These are phyloP conservation scores for Glycine latifolia DNA, from an alignment of 306 rosid genomes.

Conservation along the genomic window DNA sequence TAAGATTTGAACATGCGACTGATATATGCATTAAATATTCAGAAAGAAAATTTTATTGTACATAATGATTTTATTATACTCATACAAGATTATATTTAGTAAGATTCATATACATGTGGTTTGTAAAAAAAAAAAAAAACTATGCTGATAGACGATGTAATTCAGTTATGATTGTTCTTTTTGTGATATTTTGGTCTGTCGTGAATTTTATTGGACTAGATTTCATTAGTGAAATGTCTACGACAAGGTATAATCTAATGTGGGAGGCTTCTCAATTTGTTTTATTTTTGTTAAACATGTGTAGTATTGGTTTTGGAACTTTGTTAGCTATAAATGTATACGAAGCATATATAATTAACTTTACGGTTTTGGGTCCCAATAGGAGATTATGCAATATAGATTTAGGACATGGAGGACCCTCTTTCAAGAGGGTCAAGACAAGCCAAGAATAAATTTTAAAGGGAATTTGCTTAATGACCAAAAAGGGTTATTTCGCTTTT, in stretches of 20 bases:
- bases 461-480: background rate
- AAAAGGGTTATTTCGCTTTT: background rate
- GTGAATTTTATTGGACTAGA: background rate
- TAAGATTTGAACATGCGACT: too few relatives aligned
- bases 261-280: background rate
- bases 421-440: constrained; percentile 20
- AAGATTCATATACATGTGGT: too few relatives aligned
- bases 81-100: too few relatives aligned
- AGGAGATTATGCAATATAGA: background rate
- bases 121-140: too few relatives aligned
- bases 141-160: too few relatives aligned
- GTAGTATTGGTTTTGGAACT: constrained; percentile 19
- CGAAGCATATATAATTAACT: constrained; percentile 11
- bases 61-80: too few relatives aligned
- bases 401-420: constrained; percentile 35
- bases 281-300: constrained; percentile 7
- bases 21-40: too few relatives aligned
- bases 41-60: too few relatives aligned
- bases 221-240: constrained; percentile 24
- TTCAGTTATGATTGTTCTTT: background rate
- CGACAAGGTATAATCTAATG: background rate
- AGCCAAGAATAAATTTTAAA: constrained; percentile 31
- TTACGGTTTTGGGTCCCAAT: constrained; percentile 32
- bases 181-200: background rate
- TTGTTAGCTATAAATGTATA: background rate